phyloP scores from a whole-genome alignment of 495 filamentous ascomycete genomes.

The Astrothelium macrocarpum region DNA sequence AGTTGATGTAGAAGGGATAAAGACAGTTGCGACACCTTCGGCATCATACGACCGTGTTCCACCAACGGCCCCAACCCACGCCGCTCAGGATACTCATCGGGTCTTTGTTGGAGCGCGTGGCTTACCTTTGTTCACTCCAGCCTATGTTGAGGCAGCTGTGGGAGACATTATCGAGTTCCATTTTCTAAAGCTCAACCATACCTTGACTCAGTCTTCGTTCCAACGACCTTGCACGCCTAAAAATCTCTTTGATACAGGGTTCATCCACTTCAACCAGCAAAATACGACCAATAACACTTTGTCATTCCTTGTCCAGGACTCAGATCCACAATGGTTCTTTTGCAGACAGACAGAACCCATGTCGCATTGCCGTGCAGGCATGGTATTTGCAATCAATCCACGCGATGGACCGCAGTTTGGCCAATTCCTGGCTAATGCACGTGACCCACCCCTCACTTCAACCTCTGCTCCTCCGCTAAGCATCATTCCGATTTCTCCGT shows the following conservation, averaged over 20 bases:
- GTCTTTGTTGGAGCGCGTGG: background rate
- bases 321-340: background rate
- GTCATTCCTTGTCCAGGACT: background rate
- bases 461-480: no score
- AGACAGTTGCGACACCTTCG: no score
- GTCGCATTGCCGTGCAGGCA: constrained; percentile 23
- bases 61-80: no score
- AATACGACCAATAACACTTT: background rate
- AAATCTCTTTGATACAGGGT: background rate
- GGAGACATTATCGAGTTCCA: background rate
- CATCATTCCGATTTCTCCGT: no score
- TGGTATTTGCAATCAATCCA: constrained; percentile 30
- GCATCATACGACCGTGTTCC: no score
- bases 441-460: background rate
- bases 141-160: background rate
- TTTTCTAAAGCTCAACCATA: background rate
- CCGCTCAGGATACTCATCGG: background rate
- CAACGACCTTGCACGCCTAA: background rate
- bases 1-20: no score
- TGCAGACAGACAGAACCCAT: constrained; percentile 1
- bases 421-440: constrained; percentile 19
- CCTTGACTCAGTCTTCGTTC: background rate
- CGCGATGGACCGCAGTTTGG: constrained; percentile 25
- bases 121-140: background rate
- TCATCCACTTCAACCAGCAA: background rate